A percentile compares a stretch with the other conserved stretches of the same genome.
Evolutionary conservation across 2,329 filamentous ascomycete genomes (phyloP).

Genomic region (Ascochyta lentis): DNA sequence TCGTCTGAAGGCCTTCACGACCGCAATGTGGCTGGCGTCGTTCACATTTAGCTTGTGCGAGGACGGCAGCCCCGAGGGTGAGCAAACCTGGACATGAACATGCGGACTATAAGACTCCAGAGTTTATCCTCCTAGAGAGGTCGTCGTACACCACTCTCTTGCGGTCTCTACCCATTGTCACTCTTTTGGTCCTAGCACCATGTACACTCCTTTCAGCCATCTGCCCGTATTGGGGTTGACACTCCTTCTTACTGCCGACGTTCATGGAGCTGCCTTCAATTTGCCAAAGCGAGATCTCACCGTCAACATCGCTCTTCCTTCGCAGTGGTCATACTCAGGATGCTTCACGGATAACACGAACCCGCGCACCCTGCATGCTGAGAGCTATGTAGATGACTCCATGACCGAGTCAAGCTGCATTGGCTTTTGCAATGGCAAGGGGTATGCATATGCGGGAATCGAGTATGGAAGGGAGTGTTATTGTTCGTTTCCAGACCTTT

Average conservation of each 20-base stretch:
- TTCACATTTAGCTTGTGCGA: not conserved
- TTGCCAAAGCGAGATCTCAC: not conserved
- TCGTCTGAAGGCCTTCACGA: not conserved
- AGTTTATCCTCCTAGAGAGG: not conserved
- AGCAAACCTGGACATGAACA: not conserved
- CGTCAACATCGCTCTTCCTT: not conserved
- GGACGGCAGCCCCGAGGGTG: not conserved
- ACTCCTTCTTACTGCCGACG: not conserved
- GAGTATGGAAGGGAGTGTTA: not conserved
- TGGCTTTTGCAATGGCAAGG: not conserved
- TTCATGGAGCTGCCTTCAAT: not conserved
- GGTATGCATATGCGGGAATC: not conserved
- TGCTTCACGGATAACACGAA: not conserved
- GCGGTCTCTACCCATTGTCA: not conserved
- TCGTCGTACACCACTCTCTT: not conserved
- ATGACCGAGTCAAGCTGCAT: constrained; percentile 1
- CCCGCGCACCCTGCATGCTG: not conserved
- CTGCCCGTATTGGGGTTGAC: not conserved
- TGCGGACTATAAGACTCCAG: not conserved
- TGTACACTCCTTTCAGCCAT: not conserved
- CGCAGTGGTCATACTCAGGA: not conserved
- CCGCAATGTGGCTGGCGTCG: not conserved
- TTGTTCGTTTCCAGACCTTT: not conserved
- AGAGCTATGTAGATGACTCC: not conserved
- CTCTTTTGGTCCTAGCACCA: not conserved